A percentile compares a stretch with the other conserved stretches of the same genome.
Evolutionary conservation across 768 basidiomycete genomes (phyloP).

Genomic region (Auriscalpium vulgare): DNA sequence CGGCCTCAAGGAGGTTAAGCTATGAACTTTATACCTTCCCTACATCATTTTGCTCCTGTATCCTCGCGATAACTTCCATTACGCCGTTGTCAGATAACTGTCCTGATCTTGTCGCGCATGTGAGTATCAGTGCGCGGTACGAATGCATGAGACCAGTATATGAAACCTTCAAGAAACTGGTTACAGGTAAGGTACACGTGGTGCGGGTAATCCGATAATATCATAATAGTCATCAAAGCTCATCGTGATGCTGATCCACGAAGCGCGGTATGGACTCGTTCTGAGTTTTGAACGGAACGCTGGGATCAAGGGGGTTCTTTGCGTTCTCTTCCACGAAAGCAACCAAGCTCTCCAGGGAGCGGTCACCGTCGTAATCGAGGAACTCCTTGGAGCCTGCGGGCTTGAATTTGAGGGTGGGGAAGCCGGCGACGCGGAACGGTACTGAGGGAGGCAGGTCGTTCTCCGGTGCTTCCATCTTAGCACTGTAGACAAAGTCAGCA

Average conservation of each 20-base stretch:
- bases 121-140: too few relatives aligned
- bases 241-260: conserved; percentile 9
- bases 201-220: too few relatives aligned
- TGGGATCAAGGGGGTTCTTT: conserved; percentile 58
- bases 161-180: too few relatives aligned
- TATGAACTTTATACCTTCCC: conserved; percentile 29
- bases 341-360: conserved; percentile 77
- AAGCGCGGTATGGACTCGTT: conserved; percentile 17
- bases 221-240: background rate
- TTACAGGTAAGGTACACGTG: too few relatives aligned
- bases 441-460: conserved; percentile 90
- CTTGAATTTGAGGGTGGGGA: conserved; percentile 98
- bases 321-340: conserved; percentile 78
- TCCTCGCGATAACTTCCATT: too few relatives aligned
- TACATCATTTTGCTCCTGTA: background rate
- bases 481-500: conserved; percentile 37
- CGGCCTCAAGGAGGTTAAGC: conserved; percentile 77
- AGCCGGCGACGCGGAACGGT: conserved; percentile 80
- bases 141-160: too few relatives aligned
- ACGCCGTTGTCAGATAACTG: background rate
- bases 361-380: conserved; percentile 90
- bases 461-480: conserved; percentile 94
- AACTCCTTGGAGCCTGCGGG: conserved; percentile 80
- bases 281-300: conserved; percentile 5
- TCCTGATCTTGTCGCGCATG: background rate